Evolutionary conservation across 2,329 filamentous ascomycete species (phyloP), one percentile per base, ranked within the genome.

Genomic region (Colletotrichum kahawae): DNA sequence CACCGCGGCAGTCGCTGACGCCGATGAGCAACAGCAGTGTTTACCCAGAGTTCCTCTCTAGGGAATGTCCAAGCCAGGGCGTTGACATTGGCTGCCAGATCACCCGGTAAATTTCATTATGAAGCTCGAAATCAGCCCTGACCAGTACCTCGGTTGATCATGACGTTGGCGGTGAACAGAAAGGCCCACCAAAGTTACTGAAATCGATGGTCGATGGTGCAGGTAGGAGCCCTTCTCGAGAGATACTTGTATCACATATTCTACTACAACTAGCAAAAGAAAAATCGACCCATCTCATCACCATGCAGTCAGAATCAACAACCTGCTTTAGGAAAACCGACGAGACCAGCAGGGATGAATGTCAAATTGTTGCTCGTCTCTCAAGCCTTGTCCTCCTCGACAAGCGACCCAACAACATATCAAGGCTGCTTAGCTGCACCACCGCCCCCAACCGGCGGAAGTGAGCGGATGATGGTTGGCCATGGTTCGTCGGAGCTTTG

Each of bases 271-370:
- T 67, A 43, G 63, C 71, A 72, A 13, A 51, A 21, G 59, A 34
- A 38, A 21, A 29, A 72, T 63, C 51, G 48, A 27, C 24, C 69
- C 56, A 72, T 71, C 56, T 67, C 72, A 29, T 72, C 72, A 71
- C 68, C 54, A 36, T 51, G 34, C 63, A 34, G 63, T 57, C 63
- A 36, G 33, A 13, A 33, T 54, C 59, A 56, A 48, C 67, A 60
- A 33, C 54, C 54, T 43, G 54, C 21, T 70, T 63, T 38, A 34
- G 59, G 54, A 71, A 62, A 70, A 60, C 43, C 43, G 38, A 54
- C 62, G 27, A 70, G 12, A 14, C 13, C n/a, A 24, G 43, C 72
- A 63, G 68, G 72, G 68, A 18, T 71, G 18, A 16, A 43, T 38
- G 36, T 21, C 38, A 60, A 67, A 56, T 48, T 60, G 24, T 18